These are phyloP conservation scores for Hygrophila difformis DNA, from an alignment of 257 asterid species.

Conservation along the genomic window DNA sequence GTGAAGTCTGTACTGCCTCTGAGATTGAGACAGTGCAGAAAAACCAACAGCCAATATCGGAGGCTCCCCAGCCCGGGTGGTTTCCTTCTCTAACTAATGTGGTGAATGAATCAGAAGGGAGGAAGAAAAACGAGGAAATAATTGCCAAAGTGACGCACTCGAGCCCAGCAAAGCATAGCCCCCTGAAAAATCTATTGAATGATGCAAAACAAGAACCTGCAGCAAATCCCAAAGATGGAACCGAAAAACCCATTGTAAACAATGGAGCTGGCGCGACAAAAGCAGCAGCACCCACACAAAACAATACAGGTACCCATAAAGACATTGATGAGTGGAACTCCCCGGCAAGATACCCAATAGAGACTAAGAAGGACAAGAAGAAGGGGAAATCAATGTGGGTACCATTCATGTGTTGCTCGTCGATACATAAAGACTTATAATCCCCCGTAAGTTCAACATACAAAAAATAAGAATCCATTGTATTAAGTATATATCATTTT, in stretches of 20 bases:
- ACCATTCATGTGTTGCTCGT: conserved; percentile 84
- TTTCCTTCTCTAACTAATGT: conserved; percentile 65
- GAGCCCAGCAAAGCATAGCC: conserved; percentile 58
- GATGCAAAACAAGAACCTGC: conserved; percentile 49
- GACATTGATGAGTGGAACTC: conserved; percentile 80
- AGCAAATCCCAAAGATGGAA: conserved; percentile 23
- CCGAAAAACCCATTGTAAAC: conserved; percentile 26
- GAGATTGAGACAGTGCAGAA: conserved; percentile 40
- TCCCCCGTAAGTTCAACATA: no score
- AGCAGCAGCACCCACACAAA: conserved; percentile 19
- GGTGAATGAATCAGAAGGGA: conserved; percentile 66
- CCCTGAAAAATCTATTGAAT: conserved; percentile 47
- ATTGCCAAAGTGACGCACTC: conserved; percentile 74
- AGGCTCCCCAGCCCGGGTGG: conserved; percentile 58
- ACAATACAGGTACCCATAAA: conserved; percentile 26
- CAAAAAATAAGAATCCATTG: no score
- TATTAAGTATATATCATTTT: no score
- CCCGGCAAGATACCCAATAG: conserved; percentile 77
- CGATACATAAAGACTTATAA: conserved; percentile 48
- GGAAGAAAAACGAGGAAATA: conserved; percentile 77
- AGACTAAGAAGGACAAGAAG: conserved; percentile 76
- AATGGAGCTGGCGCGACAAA: conserved; percentile 27
- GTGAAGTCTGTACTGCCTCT: conserved; percentile 27
- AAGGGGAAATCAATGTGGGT: conserved; percentile 64
- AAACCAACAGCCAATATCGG: conserved; percentile 36